Evolutionary conservation across 2,329 filamentous ascomycete genomes (phyloP), one percentile per base, ranked within the genome.

Genomic region (Emericellopsis cladophorae): DNA sequence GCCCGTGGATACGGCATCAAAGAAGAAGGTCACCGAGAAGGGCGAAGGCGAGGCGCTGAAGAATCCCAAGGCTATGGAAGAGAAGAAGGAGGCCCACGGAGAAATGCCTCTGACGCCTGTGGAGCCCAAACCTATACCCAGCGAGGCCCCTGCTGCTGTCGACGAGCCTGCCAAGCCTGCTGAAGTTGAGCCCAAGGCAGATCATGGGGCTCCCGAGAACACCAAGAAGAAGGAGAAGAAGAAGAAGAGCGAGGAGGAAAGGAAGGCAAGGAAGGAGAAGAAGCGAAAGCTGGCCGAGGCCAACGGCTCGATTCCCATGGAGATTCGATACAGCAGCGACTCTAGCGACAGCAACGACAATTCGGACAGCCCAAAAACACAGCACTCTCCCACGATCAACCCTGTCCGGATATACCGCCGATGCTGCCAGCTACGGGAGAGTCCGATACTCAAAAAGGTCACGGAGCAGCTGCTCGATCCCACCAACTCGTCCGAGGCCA

Each of bases 351-450:
- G 37, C 6, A 36, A 37, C 7, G 42, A 48, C 44, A 40, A 46
- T 46, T 43, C 49, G 2, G 46, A 41, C 29, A 40, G 37, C 11
- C 46, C 54, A 15, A 59, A 51, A 41, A 54, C 53, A 21, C 53
- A 51, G 24, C 49, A 50, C 7, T 49, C 75, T 39, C 89, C 90
- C 0, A 95, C 90, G 0, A 94, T 84, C 2, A 92, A 95, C 54
- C 90, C 92, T 2, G 77, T 89, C 12, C 76, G 90, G 43, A 94
- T 98, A 52, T 98, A 98, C 59, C 76, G 90, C 48, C 74, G 92
- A 54, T 96, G 92, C 57, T 96, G 92, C 56, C 90, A 96, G 55
- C 66, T 98, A 24, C 77, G 92, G 43, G 92, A 96, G 61, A 93
- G 88, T 0, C 86, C 88, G 0, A 89, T 95, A 40, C 66, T 96